These are phyloP conservation scores for Paulownia fortunei DNA, from an alignment of 257 asterid genomes.

Conservation along the genomic window DNA sequence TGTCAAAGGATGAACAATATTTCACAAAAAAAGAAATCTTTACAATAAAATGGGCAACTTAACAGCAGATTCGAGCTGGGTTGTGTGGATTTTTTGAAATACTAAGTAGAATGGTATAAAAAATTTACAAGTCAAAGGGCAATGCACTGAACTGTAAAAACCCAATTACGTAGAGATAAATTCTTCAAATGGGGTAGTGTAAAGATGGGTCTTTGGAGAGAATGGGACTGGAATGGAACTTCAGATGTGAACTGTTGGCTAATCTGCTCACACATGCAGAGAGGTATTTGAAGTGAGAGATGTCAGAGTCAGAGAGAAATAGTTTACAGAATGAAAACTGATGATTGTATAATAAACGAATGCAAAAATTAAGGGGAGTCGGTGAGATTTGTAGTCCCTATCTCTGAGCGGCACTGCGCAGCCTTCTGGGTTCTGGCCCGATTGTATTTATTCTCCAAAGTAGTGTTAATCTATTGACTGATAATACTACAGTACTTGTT, in stretches of 20 bases:
- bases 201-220: conserved; percentile 9
- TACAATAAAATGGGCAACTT: conserved; percentile 12
- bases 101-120: conserved; percentile 18
- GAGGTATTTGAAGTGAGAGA: conserved; percentile 14
- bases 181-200: conserved; percentile 4
- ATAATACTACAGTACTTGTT: too few relatives aligned
- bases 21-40: neutral
- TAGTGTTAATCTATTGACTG: too few relatives aligned
- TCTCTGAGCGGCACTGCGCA: neutral
- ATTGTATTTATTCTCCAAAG: neutral
- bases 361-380: neutral
- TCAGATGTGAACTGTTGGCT: conserved; percentile 26
- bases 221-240: conserved; percentile 8
- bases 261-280: conserved; percentile 15
- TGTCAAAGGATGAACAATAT: conserved; percentile 9
- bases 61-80: conserved; percentile 29
- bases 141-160: neutral
- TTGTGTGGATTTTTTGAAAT: conserved; percentile 23
- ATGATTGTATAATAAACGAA: neutral
- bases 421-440: conserved; percentile 9
- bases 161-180: conserved; percentile 3
- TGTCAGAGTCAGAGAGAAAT: conserved; percentile 15
- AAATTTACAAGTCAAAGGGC: conserved; percentile 21
- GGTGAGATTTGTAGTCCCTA: conserved; percentile 19
- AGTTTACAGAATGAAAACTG: conserved; percentile 4